phyloP scores from a whole-genome alignment of 108 stramenopile species.

The Fistulifera solaris region DNA sequence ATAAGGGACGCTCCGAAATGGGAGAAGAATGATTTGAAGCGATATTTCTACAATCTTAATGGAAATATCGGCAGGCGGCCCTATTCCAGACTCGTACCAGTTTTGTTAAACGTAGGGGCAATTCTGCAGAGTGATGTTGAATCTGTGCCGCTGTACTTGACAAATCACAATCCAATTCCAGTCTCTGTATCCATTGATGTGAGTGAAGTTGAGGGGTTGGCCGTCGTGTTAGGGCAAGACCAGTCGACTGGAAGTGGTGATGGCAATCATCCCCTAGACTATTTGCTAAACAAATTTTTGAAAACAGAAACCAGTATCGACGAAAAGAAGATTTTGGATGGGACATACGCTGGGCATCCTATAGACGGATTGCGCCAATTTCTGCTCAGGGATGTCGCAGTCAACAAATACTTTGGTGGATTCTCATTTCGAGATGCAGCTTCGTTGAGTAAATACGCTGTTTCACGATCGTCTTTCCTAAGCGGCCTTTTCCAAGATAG shows the following conservation, averaged over 20 bases:
- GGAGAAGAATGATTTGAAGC: conserved; percentile 1
- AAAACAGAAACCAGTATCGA: not conserved
- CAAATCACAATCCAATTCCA: conserved; percentile 65
- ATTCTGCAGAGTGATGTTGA: conserved; percentile 31
- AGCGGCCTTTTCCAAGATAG: conserved; percentile 16
- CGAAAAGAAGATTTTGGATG: conserved; percentile 17
- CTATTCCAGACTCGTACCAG: conserved; percentile 22
- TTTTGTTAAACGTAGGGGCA: conserved; percentile 54
- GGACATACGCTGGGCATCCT: conserved; percentile 28
- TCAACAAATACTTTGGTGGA: conserved; percentile 8
- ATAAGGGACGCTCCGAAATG: not conserved
- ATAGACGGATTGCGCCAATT: conserved; percentile 31
- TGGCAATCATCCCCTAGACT: conserved; percentile 37
- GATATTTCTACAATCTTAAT: conserved; percentile 4
- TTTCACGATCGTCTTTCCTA: conserved; percentile 12
- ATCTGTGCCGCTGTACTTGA: conserved; percentile 37
- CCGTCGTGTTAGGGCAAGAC: conserved; percentile 36
- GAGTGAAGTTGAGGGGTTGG: conserved; percentile 55
- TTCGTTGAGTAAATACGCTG: conserved; percentile 14
- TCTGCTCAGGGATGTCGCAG: conserved; percentile 18
- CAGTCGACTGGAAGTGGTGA: conserved; percentile 13
- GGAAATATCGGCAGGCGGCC: not conserved
- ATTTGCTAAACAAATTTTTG: conserved; percentile 21
- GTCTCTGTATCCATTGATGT: conserved; percentile 44
- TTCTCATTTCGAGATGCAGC: conserved; percentile 37